Conservation (phyloP, 1,139 yeast species). For the Sugiyamaella japonica region DNA sequence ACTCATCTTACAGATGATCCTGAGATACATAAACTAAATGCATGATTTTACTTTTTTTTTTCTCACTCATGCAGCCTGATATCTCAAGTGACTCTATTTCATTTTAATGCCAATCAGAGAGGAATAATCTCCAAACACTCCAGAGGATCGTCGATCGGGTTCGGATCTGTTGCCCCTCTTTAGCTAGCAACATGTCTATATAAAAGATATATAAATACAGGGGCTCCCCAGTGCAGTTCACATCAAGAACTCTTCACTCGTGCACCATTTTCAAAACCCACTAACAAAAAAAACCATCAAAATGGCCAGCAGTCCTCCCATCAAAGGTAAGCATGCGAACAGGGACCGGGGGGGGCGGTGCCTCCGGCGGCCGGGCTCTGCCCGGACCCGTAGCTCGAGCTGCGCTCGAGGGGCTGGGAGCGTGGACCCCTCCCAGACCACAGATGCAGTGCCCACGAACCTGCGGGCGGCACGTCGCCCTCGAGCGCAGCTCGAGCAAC, state of each 20-base stretch:
- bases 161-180: neutral
- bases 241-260: too few species aligned
- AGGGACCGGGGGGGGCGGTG: too few species aligned
- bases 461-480: too few species aligned
- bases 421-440: too few species aligned
- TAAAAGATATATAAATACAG: too few species aligned
- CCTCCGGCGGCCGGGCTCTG: too few species aligned
- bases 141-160: neutral
- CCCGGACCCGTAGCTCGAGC: too few species aligned
- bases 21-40: neutral
- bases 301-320: neutral
- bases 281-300: neutral
- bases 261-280: too few species aligned
- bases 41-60: neutral
- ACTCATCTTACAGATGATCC: neutral
- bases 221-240: neutral
- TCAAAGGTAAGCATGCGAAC: neutral
- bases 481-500: neutral
- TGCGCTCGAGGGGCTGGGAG: too few species aligned
- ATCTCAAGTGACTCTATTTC: neutral
- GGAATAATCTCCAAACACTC: neutral
- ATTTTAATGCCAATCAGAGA: constrained; percentile 8
- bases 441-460: too few species aligned
- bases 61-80: constrained; percentile 1
- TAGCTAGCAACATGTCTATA: neutral